phyloP scores from a whole-genome alignment of 331 rosid species.

The Prunus yedoensis region DNA sequence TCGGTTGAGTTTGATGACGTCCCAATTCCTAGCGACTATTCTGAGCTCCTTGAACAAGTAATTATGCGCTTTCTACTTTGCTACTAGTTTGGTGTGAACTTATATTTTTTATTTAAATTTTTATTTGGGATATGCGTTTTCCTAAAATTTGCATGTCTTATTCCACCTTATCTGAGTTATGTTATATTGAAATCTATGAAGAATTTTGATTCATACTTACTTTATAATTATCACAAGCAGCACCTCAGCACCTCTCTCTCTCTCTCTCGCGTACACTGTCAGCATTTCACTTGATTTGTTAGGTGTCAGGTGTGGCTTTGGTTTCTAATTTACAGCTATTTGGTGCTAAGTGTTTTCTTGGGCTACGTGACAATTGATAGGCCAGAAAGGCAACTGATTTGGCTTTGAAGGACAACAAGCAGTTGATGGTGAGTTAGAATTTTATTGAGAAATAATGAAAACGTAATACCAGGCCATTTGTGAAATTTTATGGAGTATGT shows the following conservation, averaged over 20 bases:
- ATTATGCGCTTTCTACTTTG: neutral
- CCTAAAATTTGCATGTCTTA: no score
- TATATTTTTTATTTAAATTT: no score
- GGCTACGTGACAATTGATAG: slow-evolving; percentile 40
- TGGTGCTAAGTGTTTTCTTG: slow-evolving; percentile 22
- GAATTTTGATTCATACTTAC: neutral
- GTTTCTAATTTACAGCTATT: slow-evolving; percentile 12
- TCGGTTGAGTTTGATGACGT: slow-evolving; percentile 48
- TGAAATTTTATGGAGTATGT: slow-evolving; percentile 24
- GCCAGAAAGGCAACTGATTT: slow-evolving; percentile 69
- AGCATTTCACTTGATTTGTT: neutral
- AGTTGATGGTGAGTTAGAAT: slow-evolving; percentile 69
- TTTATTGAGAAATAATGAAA: slow-evolving; percentile 12
- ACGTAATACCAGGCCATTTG: slow-evolving; percentile 9
- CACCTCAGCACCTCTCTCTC: neutral
- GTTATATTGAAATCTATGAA: neutral
- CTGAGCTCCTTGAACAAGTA: slow-evolving; percentile 84
- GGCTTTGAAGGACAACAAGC: slow-evolving; percentile 70
- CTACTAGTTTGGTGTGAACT: neutral
- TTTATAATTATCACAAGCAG: neutral
- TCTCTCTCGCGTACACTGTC: neutral
- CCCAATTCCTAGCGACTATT: slow-evolving; percentile 68
- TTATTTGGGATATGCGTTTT: no score
- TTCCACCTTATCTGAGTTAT: neutral
- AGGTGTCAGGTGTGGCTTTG: neutral